Conservation (phyloP, 305 asterid species). For the Ilex paraguariensis region DNA sequence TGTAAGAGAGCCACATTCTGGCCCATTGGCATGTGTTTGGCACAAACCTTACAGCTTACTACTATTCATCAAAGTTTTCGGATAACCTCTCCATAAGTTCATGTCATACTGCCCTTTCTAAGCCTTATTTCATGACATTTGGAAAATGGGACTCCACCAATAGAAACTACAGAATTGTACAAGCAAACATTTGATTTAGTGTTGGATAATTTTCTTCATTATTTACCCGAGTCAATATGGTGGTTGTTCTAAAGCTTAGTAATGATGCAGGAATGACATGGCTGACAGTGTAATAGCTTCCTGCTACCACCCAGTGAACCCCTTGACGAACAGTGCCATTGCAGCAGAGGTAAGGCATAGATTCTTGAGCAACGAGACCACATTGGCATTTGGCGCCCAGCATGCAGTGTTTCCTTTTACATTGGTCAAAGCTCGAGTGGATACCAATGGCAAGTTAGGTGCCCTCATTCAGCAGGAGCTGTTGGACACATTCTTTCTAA, state of each 20-base stretch:
- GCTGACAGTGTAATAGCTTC: conserved; percentile 18
- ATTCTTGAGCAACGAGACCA: conserved; percentile 18
- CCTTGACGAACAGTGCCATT: conserved; percentile 13
- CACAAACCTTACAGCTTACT: not conserved
- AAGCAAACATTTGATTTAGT: no score
- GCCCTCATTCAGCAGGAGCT: conserved; percentile 16
- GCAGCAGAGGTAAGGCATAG: conserved; percentile 26
- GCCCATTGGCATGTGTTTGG: not conserved
- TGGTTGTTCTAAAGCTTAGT: not conserved
- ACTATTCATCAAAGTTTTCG: not conserved
- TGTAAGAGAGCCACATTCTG: conserved; percentile 12
- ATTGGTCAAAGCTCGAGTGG: conserved; percentile 20
- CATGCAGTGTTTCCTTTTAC: conserved; percentile 9
- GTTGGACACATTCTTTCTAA: conserved; percentile 12
- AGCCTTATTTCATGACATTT: no score
- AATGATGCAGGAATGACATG: conserved; percentile 22
- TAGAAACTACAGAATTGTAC: no score
- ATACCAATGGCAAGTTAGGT: conserved; percentile 21
- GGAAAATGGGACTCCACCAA: no score
- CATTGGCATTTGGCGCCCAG: conserved; percentile 18
- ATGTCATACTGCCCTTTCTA: no score
- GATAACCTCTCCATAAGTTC: no score
- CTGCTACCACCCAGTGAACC: conserved; percentile 11
- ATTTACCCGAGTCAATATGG: not conserved
- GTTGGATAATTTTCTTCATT: not conserved